Evolutionary conservation across 148 eudicot species (phyloP), one percentile per base, ranked within the genome.

Genomic region (Amaranthus palmeri): DNA sequence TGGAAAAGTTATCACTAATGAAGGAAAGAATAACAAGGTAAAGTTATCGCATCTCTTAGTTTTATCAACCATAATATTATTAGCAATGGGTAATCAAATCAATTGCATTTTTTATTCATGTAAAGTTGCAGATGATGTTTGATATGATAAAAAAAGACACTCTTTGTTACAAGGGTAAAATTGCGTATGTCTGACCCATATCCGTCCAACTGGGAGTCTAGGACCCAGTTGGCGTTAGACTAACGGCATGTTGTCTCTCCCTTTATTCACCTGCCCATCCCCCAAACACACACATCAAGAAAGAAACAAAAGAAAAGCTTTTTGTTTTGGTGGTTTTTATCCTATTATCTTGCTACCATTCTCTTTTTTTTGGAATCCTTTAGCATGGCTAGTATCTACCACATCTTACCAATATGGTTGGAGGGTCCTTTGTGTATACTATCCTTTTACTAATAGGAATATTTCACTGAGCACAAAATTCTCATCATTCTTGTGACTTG

Each of bases 21-120:
- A 91, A 89, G 78, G 95, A 88, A 65, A 81, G 83, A 64, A 87
- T 91, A 59, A 86, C 83, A 58, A 74, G 86, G 97, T 89, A 74
- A 9, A 66, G 45, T 71, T 25, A 25, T 25, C 36, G 36, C 36
- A 25, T 25, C 36, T 25, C 36, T 25, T 25, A 25, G 36, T 25
- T 25, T 25, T 25, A 25, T 25, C 36, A 25, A 25, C 36, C 36
- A 25, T 25, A 25, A 25, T 25, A 2, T 0, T 25, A 25, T 25
- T 25, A 25, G 36, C 36, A 25, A 25, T 25, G 36, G 36, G 36
- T 25, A 2, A 25, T 25, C 36, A 25, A 25, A 25, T 25, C 36
- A 25, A 0, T 25, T 2, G 36, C 0, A 25, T 25, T 25, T 25
- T 25, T 25, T 25, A 25, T 25, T 25, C 36, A 25, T 25, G 36